Evolutionary conservation across 441 rosid genomes (phyloP), one percentile per base, ranked within the genome.

Genomic region (Syzygium syzygioides): DNA sequence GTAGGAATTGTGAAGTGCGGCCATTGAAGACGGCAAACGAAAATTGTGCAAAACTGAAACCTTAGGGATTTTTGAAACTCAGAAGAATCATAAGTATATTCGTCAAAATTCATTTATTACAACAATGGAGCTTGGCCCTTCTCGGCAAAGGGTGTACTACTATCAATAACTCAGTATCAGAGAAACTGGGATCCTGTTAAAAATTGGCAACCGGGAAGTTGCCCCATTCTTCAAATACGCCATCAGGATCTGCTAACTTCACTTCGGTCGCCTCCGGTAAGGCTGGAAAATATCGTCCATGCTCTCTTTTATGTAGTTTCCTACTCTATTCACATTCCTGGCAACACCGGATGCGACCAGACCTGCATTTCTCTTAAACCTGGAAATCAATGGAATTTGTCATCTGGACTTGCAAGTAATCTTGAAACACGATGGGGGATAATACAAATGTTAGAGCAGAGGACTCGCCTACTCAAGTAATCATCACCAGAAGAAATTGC

Each of bases 331-430:
- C 93, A 94, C 88, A 92, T 97, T 94, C 92, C 90, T 94, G 48
- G 95, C 94, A 88, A 97, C 98, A 79, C 97, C 98, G 8, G 96
- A 92, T 6, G 97, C 98, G 50, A 97, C 98, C 86, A 97, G 89
- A 90, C 89, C 92, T 14, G 98, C 98, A 23, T 94, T 97, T 91
- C 96, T 94, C 37, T 92, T 93, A 89, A 95, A 97, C 95, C 98
- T 97, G 94, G 90, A 90, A 19, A 55, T 80, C 56, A 14, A 60
- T 28, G 6, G 41, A 32, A 37, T 32, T 85, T 88, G 60, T 52
- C 86, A 85, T 85, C 64, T 32, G 87, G 30, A 34, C 18, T 85
- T 12, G 45, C 87, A 37, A 55, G 48, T 56, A 23, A 32, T 85
- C 87, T n/a, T 23, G 37, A 55, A 56, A 85, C 50, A 54, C 19